Base-by-base conservation (phyloP, 371 early-diverging fungal genomes). In the Mucor plumbeus region DNA sequence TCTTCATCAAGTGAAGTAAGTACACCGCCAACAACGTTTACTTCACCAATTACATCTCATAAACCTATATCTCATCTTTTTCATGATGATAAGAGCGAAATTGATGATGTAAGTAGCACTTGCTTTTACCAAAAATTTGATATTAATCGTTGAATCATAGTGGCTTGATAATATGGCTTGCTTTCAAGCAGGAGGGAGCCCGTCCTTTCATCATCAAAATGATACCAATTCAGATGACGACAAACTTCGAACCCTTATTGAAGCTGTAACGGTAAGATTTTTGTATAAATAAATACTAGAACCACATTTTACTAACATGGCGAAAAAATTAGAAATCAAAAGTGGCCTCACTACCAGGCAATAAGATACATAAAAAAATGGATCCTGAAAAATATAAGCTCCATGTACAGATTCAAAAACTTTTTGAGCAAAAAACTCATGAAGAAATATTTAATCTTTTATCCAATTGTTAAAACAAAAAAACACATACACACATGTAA, bases 1-100 rank as follows among this genome's bases (percentile, higher is more conserved):
- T 47, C 47, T 50, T 63, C 63, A 21, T 47, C 59, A 47, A 65
- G 66, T 41, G 66, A 65, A 53, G 60, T 59, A 50, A 59, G 58
- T 59, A 65, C 66, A 50, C 66, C 66, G 38, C 59, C 48, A 36
- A 53, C 53, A 53, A 6, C 33, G 38, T 65, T 35, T 39, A 13
- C 21, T 31, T 33, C 21, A 11, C 54, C 39, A 13, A 39, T 31
- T 17, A 53, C 19, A 63, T 48, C 48, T 19, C 63, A 59, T 41
- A 40, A 59, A 54, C 39, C 53, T 26, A 53, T 53, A 31, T 53
- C 53, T 53, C 53, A 53, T 53, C 31, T 31, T 53, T 31, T 31
- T 31, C 31, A 53, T 14, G 53, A 53, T 11, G n/a, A 65, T 41
- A 59, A 59, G 50, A 57, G 39, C 15, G 35, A 61, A 61, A 36